Evolutionary conservation across 2,329 filamentous ascomycete species (phyloP), one percentile per base, ranked within the genome.

Genomic region (Ophiostoma angusticollis): DNA sequence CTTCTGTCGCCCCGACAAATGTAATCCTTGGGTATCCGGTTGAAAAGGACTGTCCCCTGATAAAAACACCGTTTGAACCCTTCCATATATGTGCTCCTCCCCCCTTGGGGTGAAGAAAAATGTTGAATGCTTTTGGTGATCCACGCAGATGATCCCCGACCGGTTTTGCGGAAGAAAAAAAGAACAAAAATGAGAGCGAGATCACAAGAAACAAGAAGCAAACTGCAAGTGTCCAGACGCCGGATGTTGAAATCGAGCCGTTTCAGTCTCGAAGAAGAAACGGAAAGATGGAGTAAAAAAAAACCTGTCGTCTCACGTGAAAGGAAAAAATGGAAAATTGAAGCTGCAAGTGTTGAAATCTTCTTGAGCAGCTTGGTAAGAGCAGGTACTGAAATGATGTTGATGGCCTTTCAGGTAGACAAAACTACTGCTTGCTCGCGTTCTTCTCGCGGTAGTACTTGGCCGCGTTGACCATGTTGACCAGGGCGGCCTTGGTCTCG

Each of bases 401-500:
- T 25, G 28, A 35, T 9, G 13, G 23, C 23, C 23, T 24, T 24
- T 6, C 23, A 24, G 6, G 23, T 11, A 6, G 25, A 19, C 35
- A 21, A 7, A n/a, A 23, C 9, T 53, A 56, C 57, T 71, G 70
- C 65, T 81, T 77, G 61, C n/a, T n/a, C n/a, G 76, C 60, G 68
- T 93, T 81, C 75, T 94, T 86, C 65, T 80, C 65, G 62, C 91
- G 89, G 86, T 78, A 96, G 74, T 70, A 80, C 78, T 95, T 95
- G 72, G 91, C 89, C 43, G 91, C 91, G 62, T 89, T 87, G 67
- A 98, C 89, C 85, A 98, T 82, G 80, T 95, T 94, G 70, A 69
- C 70, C 59, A 98, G 70, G 43, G 89, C 84, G 59, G 85, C 85
- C 81, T 95, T 96, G 65, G 87, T 94, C 79, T 98, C 89, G 65